Evolutionary conservation across 345 rosid genomes (phyloP), one percentile per base, ranked within the genome.

Genomic region (Lenwebbia sp.): DNA sequence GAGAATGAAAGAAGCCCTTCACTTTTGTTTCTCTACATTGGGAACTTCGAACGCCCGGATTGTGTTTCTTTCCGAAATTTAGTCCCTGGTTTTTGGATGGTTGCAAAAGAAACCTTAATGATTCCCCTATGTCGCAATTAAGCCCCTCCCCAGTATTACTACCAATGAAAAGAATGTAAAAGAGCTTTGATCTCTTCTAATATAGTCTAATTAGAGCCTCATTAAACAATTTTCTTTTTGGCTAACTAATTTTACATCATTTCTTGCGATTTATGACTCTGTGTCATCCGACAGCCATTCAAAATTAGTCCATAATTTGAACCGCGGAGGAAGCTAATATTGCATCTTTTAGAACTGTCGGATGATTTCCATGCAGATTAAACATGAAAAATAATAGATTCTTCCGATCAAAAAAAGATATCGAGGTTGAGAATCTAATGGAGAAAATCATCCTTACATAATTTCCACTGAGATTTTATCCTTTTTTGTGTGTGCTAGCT

Each of bases 201-300:
- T 10, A 70, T 37, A 2, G 47, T 37, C 47, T 37, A 19, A 70
- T 70, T 70, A 37, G 47, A 70, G 47, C 47, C 44, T 65, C 19
- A 13, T 15, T 15, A 30, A 14, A 30, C 0, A 15, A 30, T 28
- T 15, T 4, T 19, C 0, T 6, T 0, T 37, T 70, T 10, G 81
- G 0, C 47, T 5, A 10, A 22, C 22, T 22, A 22, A 54, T 8
- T 11, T 54, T 21, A 7, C 57, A 8, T 54, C 57, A 54, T 54
- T 54, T 54, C 23, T 54, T 54, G 47, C 41, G 47, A 70, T 70
- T 33, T 8, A 19, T 0, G 14, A 26, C 5, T n/a, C 11, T 7
- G 0, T 60, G 40, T 65, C 13, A 2, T 33, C 3, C 0, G 37
- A 28, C 70, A 0, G 2, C 3, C 2, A 8, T 37, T 2, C 44